phyloP scores from a whole-genome alignment of 768 basidiomycete species.

The Hericium rajendrae region DNA sequence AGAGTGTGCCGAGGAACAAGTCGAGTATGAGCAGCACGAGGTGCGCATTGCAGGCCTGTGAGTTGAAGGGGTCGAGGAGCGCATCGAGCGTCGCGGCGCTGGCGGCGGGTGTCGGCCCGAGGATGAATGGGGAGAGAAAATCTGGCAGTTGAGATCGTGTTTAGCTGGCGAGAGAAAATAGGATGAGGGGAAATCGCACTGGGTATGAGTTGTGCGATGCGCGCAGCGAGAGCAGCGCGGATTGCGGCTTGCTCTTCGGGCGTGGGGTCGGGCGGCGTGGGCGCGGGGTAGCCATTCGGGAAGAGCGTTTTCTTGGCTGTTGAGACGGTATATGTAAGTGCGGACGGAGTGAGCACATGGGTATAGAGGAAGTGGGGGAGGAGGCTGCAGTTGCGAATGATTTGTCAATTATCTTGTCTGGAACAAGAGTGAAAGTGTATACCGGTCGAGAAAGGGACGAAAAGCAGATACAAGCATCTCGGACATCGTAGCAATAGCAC shows the following conservation, averaged over 20 bases:
- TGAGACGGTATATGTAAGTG: constrained; percentile 44
- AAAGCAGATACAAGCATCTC: constrained; percentile 38
- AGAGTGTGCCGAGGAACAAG: constrained; percentile 54
- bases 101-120: constrained; percentile 41
- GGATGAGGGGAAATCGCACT: background rate
- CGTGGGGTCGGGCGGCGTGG: constrained; percentile 63
- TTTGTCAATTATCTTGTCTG: background rate
- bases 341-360: constrained; percentile 40
- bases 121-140: constrained; percentile 37
- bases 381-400: constrained; percentile 35
- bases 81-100: constrained; percentile 34
- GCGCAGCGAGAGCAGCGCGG: constrained; percentile 28
- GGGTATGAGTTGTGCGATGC: too few species aligned
- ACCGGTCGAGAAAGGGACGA: constrained; percentile 54
- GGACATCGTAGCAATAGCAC: constrained; percentile 34
- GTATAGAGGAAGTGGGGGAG: constrained; percentile 58
- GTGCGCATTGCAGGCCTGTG: constrained; percentile 68
- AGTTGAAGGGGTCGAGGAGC: constrained; percentile 53
- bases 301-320: constrained; percentile 66
- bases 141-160: constrained; percentile 10
- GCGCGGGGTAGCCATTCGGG: constrained; percentile 81
- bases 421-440: constrained; percentile 5
- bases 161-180: too few species aligned
- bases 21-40: constrained; percentile 69
- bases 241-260: constrained; percentile 63